Conservation (phyloP, 805 yeast genomes). For the Wickerhamiella galacta region DNA sequence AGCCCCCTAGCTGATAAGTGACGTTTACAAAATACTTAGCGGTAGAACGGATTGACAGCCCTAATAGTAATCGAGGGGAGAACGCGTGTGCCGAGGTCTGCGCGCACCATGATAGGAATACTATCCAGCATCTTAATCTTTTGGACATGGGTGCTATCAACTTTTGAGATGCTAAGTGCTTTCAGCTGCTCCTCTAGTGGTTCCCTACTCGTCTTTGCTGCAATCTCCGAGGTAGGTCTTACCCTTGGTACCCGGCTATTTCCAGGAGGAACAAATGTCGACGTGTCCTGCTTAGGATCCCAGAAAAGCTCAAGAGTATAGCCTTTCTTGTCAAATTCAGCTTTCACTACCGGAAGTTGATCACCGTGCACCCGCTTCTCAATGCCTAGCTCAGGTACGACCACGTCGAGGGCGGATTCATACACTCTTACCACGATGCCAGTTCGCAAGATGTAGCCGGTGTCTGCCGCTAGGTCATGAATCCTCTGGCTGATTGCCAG, state of each 20-base stretch:
- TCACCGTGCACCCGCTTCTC: constrained; percentile 55
- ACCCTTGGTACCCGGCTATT: constrained; percentile 1
- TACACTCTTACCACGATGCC: constrained; percentile 85
- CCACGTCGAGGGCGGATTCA: constrained; percentile 88
- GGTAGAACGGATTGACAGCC: constrained; percentile 64
- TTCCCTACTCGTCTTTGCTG: constrained; percentile 2
- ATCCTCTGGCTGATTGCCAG: constrained; percentile 58
- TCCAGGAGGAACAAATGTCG: constrained; percentile 60
- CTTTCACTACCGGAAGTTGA: constrained; percentile 80
- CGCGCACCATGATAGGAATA: constrained; percentile 72
- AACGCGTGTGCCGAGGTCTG: constrained; percentile 88
- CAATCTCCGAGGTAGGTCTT: constrained; percentile 4
- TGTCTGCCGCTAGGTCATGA: constrained; percentile 46
- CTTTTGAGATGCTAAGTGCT: constrained; percentile 38
- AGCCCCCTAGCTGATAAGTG: no score
- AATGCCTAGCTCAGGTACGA: constrained; percentile 58
- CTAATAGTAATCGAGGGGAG: constrained; percentile 82
- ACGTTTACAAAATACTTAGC: no score
- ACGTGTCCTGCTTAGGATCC: constrained; percentile 87
- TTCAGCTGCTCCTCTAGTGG: constrained; percentile 3
- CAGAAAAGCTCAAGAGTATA: constrained; percentile 69
- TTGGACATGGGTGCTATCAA: constrained; percentile 52
- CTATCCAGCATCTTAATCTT: constrained; percentile 61
- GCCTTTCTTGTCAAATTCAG: constrained; percentile 64
- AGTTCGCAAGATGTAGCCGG: constrained; percentile 63